Base-by-base conservation (phyloP, 2,329 filamentous ascomycete genomes). In the Colletotrichum echinochloae region DNA sequence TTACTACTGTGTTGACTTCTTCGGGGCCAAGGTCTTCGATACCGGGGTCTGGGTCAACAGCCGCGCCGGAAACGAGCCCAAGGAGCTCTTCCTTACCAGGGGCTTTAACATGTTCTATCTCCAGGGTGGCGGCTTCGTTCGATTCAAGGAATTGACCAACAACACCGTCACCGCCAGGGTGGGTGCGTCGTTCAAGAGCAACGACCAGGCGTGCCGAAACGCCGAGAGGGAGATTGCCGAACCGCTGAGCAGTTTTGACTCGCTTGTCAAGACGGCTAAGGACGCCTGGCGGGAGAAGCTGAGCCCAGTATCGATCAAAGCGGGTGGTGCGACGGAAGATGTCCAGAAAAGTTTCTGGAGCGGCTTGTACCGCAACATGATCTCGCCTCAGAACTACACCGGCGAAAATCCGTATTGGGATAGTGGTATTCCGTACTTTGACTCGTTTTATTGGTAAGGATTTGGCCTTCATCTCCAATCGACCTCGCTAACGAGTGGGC, bases 381-480 rank as follows among this genome's bases (percentile, higher is more conserved):
- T 91, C 70, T 88, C 86, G 37, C 89, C 89, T 1, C 89, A 91
- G 75, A 89, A 91, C 74, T 91, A 91, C 74, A 91, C 90, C 0
- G 88, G 87, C 0, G 89, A 91, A 75, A 91, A 91, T 55, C 87
- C 87, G 4, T 78, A 87, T 0, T 91, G 89, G 89, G 77, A 87
- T 44, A 89, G 86, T 30, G 82, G 84, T 0, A 87, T 90, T 64
- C 89, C 89, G 3, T 91, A 91, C 72, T 91, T 89, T 70, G 89
- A 91, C 75, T 90, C 87, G 9, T 81, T 75, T 59, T 81, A 82
- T 74, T 82, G 80, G 73, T 72, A 60, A 59, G 63, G 30, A n/a
- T 6, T 20, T 4, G 6, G 4, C 18, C 1, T 26, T 33, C 26
- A 12, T 18, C 8, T 48, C 18, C 3, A 30, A 5, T 7, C 18